These are phyloP conservation scores for Gossypium sturtianum DNA, from an alignment of 345 rosid genomes.

Conservation along the genomic window DNA sequence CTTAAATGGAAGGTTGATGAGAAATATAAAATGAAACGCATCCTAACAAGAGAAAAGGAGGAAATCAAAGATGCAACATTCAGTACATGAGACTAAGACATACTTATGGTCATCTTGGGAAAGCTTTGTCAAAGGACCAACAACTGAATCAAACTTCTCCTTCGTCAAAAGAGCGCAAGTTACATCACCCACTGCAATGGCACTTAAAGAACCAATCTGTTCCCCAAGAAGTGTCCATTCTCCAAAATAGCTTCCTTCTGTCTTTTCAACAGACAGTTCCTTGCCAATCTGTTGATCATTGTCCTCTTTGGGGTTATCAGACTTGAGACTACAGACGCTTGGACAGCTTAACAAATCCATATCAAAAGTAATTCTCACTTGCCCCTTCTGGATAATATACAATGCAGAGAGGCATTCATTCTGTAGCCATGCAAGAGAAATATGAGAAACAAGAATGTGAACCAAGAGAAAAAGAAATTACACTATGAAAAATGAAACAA, in stretches of 20 bases:
- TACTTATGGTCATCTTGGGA: slow-evolving; percentile 64
- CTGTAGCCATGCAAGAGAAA: slow-evolving; percentile 37
- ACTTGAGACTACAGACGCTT: slow-evolving; percentile 60
- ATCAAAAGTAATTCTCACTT: slow-evolving; percentile 63
- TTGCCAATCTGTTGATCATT: slow-evolving; percentile 25
- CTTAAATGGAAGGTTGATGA: not conserved
- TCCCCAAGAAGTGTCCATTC: slow-evolving; percentile 96
- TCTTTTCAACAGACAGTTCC: slow-evolving; percentile 59
- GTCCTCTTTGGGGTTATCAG: slow-evolving; percentile 35
- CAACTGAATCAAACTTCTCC: slow-evolving; percentile 76
- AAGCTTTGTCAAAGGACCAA: slow-evolving; percentile 71
- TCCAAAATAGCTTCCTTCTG: slow-evolving; percentile 88
- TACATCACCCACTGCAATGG: slow-evolving; percentile 77
- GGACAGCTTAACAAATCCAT: slow-evolving; percentile 45
- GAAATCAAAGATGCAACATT: not conserved
- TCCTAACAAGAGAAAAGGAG: not conserved
- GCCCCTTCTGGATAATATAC: slow-evolving; percentile 82
- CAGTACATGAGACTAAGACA: slow-evolving; percentile 19
- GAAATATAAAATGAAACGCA: not conserved
- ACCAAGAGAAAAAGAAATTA: not conserved
- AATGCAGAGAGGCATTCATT: slow-evolving; percentile 55
- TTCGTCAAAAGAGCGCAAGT: slow-evolving; percentile 72
- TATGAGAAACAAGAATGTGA: slow-evolving; percentile 15
- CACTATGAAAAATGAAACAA: not conserved
- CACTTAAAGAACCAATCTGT: slow-evolving; percentile 52